phyloP scores from a whole-genome alignment of 805 yeast species.

The Saturnispora halmiae region DNA sequence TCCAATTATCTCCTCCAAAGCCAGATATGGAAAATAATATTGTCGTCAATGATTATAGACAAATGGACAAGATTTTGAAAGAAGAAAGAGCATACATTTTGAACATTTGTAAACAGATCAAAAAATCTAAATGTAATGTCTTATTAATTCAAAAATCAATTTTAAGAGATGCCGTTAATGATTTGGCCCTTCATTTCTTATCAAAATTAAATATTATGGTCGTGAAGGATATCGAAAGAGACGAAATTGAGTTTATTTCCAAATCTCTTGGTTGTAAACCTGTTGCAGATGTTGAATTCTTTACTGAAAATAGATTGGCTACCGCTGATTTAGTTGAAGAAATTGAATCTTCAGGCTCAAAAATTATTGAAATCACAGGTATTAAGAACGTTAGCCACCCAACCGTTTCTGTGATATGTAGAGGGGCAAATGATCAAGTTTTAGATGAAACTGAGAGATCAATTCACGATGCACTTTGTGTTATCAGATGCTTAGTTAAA shows the following conservation, averaged over 20 bases:
- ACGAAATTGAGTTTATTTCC: constrained; percentile 84
- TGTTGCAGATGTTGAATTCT: constrained; percentile 88
- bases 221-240: constrained; percentile 90
- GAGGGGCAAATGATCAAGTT: constrained; percentile 89
- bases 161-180: constrained; percentile 89
- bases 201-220: constrained; percentile 91
- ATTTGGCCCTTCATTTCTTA: constrained; percentile 86
- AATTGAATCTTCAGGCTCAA: constrained; percentile 80
- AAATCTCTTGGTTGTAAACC: constrained; percentile 90
- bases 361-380: constrained; percentile 80
- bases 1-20: constrained; percentile 92
- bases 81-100: constrained; percentile 95
- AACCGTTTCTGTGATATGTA: constrained; percentile 82
- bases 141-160: constrained; percentile 86
- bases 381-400: constrained; percentile 49
- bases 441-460: constrained; percentile 97
- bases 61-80: constrained; percentile 96
- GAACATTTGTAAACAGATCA: constrained; percentile 91
- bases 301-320: constrained; percentile 89
- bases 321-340: constrained; percentile 90
- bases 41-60: constrained; percentile 95
- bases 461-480: constrained; percentile 95
- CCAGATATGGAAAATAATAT: constrained; percentile 98
- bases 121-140: constrained; percentile 94
- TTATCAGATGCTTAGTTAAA: constrained; percentile 76